Percentiles rank a stretch among this genome's conserved stretches.
Evolutionary conservation across 2,329 filamentous ascomycete genomes (phyloP).

Genomic region (Periconia digitata): DNA sequence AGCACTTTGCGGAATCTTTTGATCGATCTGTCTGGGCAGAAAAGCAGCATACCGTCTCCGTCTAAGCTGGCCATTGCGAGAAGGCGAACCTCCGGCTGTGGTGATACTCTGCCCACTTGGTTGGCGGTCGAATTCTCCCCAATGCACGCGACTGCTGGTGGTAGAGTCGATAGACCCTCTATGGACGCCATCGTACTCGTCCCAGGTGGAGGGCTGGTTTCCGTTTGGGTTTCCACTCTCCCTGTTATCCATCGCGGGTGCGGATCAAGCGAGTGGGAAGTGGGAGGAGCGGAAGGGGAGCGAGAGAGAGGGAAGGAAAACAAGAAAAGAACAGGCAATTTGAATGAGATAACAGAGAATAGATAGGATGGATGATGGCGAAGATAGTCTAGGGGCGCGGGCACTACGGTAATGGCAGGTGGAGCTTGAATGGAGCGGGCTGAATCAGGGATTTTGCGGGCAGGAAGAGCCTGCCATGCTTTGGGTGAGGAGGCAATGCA

Average conservation of each 20-base stretch:
- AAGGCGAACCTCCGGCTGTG: conserved; percentile 19
- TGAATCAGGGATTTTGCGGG: conserved; percentile 20
- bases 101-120: conserved; percentile 32
- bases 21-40: neutral
- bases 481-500: neutral
- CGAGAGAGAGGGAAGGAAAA: conserved; percentile 2
- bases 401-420: conserved; percentile 31
- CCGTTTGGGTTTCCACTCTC: conserved; percentile 23
- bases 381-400: conserved; percentile 21
- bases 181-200: conserved; percentile 48
- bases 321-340: neutral
- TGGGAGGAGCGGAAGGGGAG: neutral
- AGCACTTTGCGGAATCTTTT: neutral
- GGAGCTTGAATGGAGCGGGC: conserved; percentile 1
- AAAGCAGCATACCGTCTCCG: conserved; percentile 37
- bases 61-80: conserved; percentile 33
- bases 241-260: conserved; percentile 37
- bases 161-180: conserved; percentile 46
- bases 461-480: neutral
- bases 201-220: conserved; percentile 48
- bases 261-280: neutral
- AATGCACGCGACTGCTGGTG: conserved; percentile 34
- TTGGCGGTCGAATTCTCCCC: conserved; percentile 37
- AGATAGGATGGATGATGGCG: neutral
- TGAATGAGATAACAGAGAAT: conserved; percentile 8